phyloP scores from a whole-genome alignment of 2,329 filamentous ascomycete genomes.

The Alternaria sp. region DNA sequence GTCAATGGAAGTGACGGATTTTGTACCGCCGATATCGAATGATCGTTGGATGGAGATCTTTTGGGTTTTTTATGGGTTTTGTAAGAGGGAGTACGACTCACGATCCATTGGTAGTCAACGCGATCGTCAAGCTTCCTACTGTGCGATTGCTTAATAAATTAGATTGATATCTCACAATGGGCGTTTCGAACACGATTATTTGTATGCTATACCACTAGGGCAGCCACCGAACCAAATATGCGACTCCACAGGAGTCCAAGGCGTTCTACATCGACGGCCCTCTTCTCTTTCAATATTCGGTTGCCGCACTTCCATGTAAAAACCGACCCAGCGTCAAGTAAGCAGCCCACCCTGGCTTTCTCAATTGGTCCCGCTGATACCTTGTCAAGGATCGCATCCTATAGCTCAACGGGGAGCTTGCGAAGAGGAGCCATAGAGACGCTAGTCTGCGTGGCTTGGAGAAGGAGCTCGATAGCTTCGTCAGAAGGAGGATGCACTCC shows the following conservation, averaged over 20 bases:
- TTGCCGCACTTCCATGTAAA: conserved; percentile 28
- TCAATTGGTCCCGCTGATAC: conserved; percentile 31
- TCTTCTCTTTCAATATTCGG: conserved; percentile 30
- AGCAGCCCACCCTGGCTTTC: conserved; percentile 30
- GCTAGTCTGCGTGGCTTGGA: conserved; percentile 22
- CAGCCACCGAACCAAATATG: conserved; percentile 33
- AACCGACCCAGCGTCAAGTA: conserved; percentile 27
- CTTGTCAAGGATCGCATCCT: conserved; percentile 32
- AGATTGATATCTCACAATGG: neutral
- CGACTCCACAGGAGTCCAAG: conserved; percentile 28
- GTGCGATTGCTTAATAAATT: neutral
- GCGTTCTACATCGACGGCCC: conserved; percentile 17
- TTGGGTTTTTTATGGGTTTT: neutral
- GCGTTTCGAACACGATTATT: conserved; percentile 11
- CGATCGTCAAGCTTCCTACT: neutral
- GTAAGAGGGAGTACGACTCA: neutral
- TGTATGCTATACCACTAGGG: conserved; percentile 31
- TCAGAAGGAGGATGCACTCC: conserved; percentile 26
- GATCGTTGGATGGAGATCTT: neutral
- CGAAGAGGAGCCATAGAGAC: conserved; percentile 19
- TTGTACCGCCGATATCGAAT: neutral
- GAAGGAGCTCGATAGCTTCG: conserved; percentile 26
- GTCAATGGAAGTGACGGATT: neutral
- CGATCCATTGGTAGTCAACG: neutral
- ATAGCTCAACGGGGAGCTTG: conserved; percentile 32